Conservation (phyloP, 2,329 filamentous ascomycete species). For the Ophiosphaerella narmari region DNA sequence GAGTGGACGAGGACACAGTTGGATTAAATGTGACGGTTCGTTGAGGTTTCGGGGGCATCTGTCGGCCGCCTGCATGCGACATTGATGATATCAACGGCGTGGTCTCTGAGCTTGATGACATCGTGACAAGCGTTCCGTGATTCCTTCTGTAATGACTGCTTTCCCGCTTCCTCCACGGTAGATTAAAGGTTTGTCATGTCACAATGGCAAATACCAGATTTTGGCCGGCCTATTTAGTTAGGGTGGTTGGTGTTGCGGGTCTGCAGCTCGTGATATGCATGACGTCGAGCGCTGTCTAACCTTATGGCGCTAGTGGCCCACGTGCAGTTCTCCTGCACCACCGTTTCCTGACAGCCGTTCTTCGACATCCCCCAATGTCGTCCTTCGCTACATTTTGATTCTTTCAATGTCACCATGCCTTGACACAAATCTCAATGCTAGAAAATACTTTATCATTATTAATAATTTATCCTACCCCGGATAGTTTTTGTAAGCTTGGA, state of each 20-base stretch:
- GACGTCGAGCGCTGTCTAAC: conserved; percentile 9
- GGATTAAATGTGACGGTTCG: conserved; percentile 80
- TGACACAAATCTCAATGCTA: too few relatives aligned
- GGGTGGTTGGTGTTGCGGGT: not conserved
- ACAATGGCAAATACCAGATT: not conserved
- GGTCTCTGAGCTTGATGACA: conserved; percentile 44
- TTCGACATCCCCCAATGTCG: too few relatives aligned
- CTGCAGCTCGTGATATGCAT: conserved; percentile 4
- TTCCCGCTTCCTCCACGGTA: conserved; percentile 2
- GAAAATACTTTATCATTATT: too few relatives aligned
- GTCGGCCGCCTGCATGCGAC: conserved; percentile 26
- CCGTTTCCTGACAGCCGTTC: not conserved
- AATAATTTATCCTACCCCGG: too few relatives aligned
- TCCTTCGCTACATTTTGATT: too few relatives aligned
- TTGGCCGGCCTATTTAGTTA: conserved; percentile 1
- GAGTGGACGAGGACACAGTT: conserved; percentile 54
- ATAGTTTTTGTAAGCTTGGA: too few relatives aligned
- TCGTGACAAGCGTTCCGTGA: conserved; percentile 13
- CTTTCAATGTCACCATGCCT: too few relatives aligned
- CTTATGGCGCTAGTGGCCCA: conserved; percentile 5
- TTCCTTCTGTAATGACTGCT: not conserved
- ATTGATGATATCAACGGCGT: conserved; percentile 46
- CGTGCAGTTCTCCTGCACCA: conserved; percentile 2
- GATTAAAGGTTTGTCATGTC: conserved; percentile 2
- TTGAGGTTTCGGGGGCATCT: conserved; percentile 45